Percentiles rank a stretch among this genome's conserved stretches.
Conservation (phyloP, 345 rosid genomes). For the Brassica napus region Da-Ae NC_063440.1:11023001-11023500, state of each 20-base stretch:
- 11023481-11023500: constrained; percentile 37
- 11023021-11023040: constrained; percentile 82
- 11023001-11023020: constrained; percentile 53
- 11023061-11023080: constrained; percentile 66
- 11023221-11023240: constrained; percentile 37
- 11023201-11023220: constrained; percentile 33
- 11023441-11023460: constrained; percentile 36
- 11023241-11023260: constrained; percentile 27
- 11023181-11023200: constrained; percentile 21
- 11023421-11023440: constrained; percentile 39
- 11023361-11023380: background rate
- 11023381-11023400: background rate
- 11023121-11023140: background rate
- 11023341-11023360: constrained; percentile 1
- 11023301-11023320: constrained; percentile 27
- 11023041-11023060: constrained; percentile 90
- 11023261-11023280: constrained; percentile 15
- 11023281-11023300: constrained; percentile 25
- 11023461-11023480: constrained; percentile 30
- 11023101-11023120: constrained; percentile 19
- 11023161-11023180: constrained; percentile 8
- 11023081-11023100: constrained; percentile 31
- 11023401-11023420: constrained; percentile 15
- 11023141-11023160: background rate
- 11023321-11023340: constrained; percentile 30